Evolutionary conservation across 495 filamentous ascomycete genomes (phyloP).

Genomic region (Aeminium ludgeri): DNA sequence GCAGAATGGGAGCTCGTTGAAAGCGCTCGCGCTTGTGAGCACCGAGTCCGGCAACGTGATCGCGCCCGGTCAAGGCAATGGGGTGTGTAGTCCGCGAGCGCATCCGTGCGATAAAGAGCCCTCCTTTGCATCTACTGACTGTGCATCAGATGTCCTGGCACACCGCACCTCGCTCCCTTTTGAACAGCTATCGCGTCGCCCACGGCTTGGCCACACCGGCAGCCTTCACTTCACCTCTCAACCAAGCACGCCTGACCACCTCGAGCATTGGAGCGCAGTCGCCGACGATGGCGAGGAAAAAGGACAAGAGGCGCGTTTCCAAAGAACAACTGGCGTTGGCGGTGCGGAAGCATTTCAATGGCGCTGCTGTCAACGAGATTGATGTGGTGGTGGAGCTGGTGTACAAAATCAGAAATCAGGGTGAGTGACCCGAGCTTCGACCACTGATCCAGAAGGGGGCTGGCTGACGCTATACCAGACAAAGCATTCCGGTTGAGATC

Average conservation of each 20-base stretch:
- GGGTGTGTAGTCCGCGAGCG: no score
- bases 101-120: no score
- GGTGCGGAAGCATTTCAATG: constrained; percentile 83
- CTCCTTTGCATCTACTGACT: not conserved
- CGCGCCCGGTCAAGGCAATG: constrained; percentile 11
- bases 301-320: constrained; percentile 45
- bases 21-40: constrained; percentile 22
- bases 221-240: constrained; percentile 53
- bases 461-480: constrained; percentile 18
- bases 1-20: constrained; percentile 20
- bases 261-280: constrained; percentile 53
- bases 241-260: constrained; percentile 52
- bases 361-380: constrained; percentile 63
- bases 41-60: constrained; percentile 9
- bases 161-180: constrained; percentile 49
- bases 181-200: constrained; percentile 65
- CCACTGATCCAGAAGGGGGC: not conserved
- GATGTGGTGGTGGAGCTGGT: constrained; percentile 77
- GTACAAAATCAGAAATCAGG: constrained; percentile 57
- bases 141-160: constrained; percentile 55
- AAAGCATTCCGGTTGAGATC: constrained; percentile 33
- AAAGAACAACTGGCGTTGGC: constrained; percentile 66
- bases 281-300: constrained; percentile 52
- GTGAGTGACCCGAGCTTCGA: constrained; percentile 23
- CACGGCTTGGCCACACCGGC: constrained; percentile 54